Conservation (phyloP, 2,329 filamentous ascomycete genomes). For the Xenoacremonium recifei region DNA sequence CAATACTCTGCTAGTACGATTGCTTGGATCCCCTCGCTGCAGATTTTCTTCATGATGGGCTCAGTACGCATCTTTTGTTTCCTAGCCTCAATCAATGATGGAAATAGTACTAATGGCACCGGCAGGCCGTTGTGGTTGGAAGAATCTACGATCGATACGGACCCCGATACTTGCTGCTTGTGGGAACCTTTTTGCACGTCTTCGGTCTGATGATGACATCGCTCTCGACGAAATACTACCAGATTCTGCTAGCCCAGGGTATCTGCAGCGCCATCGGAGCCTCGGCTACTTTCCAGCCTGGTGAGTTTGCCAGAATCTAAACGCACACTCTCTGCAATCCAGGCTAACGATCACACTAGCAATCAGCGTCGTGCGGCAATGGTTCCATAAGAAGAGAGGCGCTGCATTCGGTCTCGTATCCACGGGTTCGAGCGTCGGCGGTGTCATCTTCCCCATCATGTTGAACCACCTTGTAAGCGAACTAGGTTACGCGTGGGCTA, state of each 20-base stretch:
- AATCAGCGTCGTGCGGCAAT: conserved; percentile 21
- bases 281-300: conserved; percentile 25
- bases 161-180: conserved; percentile 49
- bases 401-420: conserved; percentile 25
- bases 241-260: conserved; percentile 33
- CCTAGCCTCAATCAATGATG: not conserved
- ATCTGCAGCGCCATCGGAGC: conserved; percentile 30
- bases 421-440: conserved; percentile 29
- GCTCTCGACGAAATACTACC: conserved; percentile 36
- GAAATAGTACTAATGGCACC: not conserved
- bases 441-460: conserved; percentile 34
- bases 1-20: conserved; percentile 48
- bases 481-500: conserved; percentile 31
- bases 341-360: conserved; percentile 6
- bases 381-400: conserved; percentile 25
- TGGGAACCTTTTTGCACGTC: conserved; percentile 51
- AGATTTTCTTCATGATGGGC: conserved; percentile 50
- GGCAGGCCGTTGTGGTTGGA: conserved; percentile 54
- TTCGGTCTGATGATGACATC: conserved; percentile 60
- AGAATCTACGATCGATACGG: conserved; percentile 60
- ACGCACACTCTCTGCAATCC: not conserved
- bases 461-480: conserved; percentile 26
- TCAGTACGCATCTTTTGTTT: conserved; percentile 27
- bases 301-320: conserved; percentile 3
- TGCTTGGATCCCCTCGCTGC: conserved; percentile 55